A percentile compares a stretch with the other conserved stretches of the same genome.
phyloP scores from a whole-genome alignment of 2,329 filamentous ascomycete species.

The Thelonectria rubi region DNA sequence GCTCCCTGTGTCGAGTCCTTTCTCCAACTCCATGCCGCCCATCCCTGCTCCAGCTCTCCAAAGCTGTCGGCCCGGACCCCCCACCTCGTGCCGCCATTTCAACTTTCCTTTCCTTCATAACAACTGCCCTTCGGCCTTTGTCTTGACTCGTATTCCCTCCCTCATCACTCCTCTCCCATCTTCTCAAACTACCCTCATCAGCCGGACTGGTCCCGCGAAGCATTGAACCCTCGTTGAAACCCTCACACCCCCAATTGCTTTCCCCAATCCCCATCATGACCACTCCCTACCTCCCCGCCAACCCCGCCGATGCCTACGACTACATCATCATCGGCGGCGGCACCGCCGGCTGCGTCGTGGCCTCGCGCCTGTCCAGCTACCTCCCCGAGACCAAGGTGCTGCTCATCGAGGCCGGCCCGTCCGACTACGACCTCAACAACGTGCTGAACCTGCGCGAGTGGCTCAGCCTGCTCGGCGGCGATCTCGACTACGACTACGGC shows the following conservation, averaged over 20 bases:
- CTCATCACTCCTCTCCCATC: conserved; percentile 1
- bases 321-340: conserved; percentile 88
- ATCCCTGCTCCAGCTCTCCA: neutral
- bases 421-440: conserved; percentile 87
- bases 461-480: conserved; percentile 83
- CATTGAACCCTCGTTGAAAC: conserved; percentile 4
- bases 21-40: neutral
- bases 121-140: conserved; percentile 1
- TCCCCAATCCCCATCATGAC: conserved; percentile 60
- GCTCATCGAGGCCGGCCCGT: conserved; percentile 87
- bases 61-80: conserved; percentile 13
- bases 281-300: conserved; percentile 71
- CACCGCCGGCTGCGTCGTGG: conserved; percentile 86
- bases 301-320: conserved; percentile 76
- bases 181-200: conserved; percentile 14
- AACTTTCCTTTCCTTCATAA: conserved; percentile 20
- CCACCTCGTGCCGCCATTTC: conserved; percentile 11
- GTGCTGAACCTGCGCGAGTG: conserved; percentile 89
- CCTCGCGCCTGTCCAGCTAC: conserved; percentile 81
- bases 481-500: conserved; percentile 91
- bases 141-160: neutral
- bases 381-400: conserved; percentile 83
- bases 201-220: conserved; percentile 6
- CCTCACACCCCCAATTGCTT: conserved; percentile 1
- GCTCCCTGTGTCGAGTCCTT: neutral